Conservation (phyloP, 306 rosid species). For the Fragaria vesca region DNA sequence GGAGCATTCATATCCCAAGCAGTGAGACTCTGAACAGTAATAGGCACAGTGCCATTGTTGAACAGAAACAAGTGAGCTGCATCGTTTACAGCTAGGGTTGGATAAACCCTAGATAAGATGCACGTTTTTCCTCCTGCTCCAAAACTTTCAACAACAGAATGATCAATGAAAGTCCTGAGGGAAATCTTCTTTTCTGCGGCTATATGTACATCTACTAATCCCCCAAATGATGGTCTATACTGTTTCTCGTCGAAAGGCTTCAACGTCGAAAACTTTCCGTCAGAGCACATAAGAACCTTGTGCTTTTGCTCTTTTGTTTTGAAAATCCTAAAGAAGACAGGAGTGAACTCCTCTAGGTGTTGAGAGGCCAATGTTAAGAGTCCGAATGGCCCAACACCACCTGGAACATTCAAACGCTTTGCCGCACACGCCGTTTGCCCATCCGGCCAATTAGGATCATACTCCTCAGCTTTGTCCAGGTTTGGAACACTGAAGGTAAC, state of each 20-base stretch:
- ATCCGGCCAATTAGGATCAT: slow-evolving; percentile 64
- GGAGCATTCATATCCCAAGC: slow-evolving; percentile 91
- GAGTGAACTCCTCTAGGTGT: slow-evolving; percentile 69
- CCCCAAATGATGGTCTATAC: slow-evolving; percentile 77
- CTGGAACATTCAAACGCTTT: slow-evolving; percentile 53
- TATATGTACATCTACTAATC: slow-evolving; percentile 61
- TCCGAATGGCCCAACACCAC: slow-evolving; percentile 91
- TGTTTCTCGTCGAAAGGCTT: slow-evolving; percentile 18
- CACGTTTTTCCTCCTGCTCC: slow-evolving; percentile 74
- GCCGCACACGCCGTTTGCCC: slow-evolving; percentile 49
- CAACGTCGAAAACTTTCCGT: slow-evolving; percentile 61
- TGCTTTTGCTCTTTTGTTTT: slow-evolving; percentile 43
- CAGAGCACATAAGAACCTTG: slow-evolving; percentile 81
- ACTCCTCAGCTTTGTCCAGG: slow-evolving; percentile 61
- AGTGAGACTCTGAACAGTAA: slow-evolving; percentile 45
- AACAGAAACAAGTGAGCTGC: slow-evolving; percentile 66
- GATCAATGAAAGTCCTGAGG: slow-evolving; percentile 85
- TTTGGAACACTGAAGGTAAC: slow-evolving; percentile 57
- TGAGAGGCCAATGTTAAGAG: slow-evolving; percentile 70
- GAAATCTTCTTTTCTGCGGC: slow-evolving; percentile 44
- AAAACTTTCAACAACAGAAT: slow-evolving; percentile 80
- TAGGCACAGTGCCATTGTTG: slow-evolving; percentile 66
- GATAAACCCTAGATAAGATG: slow-evolving; percentile 85
- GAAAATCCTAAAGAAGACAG: slow-evolving; percentile 84
- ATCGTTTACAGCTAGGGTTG: slow-evolving; percentile 46